These are phyloP conservation scores for Xylaria arbuscula DNA, from an alignment of 2,329 filamentous ascomycete genomes.

Conservation along the genomic window DNA sequence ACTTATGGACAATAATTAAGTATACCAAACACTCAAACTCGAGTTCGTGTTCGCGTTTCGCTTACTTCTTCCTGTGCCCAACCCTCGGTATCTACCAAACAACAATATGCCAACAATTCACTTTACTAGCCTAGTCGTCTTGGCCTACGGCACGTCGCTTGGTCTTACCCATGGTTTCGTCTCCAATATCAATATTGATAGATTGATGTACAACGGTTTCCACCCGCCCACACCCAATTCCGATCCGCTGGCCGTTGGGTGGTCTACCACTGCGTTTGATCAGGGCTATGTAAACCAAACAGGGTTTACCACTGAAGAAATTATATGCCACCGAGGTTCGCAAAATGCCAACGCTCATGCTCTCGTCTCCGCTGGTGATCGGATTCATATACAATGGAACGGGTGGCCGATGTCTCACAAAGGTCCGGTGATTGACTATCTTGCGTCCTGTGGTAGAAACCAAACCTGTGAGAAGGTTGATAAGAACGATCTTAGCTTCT, in stretches of 20 bases:
- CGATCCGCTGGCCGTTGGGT: conserved; percentile 43
- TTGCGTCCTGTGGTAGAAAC: conserved; percentile 49
- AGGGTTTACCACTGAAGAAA: conserved; percentile 51
- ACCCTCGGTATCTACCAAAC: not conserved
- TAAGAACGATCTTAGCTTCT: conserved; percentile 52
- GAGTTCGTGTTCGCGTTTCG: not conserved
- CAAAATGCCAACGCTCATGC: conserved; percentile 50
- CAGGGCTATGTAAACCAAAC: conserved; percentile 57
- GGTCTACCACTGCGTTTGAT: conserved; percentile 50
- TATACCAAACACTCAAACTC: not conserved
- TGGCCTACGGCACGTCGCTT: conserved; percentile 19
- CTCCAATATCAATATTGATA: conserved; percentile 46
- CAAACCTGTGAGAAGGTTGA: conserved; percentile 52
- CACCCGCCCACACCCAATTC: conserved; percentile 38
- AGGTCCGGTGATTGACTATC: conserved; percentile 55
- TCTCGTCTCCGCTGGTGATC: conserved; percentile 51
- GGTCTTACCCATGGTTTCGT: conserved; percentile 45
- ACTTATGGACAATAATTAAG: not conserved
- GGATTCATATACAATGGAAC: conserved; percentile 54
- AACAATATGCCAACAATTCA: conserved; percentile 24
- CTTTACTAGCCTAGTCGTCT: conserved; percentile 18
- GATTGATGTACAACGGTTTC: conserved; percentile 46
- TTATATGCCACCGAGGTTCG: conserved; percentile 54
- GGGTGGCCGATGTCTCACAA: conserved; percentile 54
- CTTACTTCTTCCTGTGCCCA: not conserved